These are phyloP conservation scores for Mrakia blollopis DNA, from an alignment of 768 basidiomycete genomes.

Conservation along the genomic window DNA sequence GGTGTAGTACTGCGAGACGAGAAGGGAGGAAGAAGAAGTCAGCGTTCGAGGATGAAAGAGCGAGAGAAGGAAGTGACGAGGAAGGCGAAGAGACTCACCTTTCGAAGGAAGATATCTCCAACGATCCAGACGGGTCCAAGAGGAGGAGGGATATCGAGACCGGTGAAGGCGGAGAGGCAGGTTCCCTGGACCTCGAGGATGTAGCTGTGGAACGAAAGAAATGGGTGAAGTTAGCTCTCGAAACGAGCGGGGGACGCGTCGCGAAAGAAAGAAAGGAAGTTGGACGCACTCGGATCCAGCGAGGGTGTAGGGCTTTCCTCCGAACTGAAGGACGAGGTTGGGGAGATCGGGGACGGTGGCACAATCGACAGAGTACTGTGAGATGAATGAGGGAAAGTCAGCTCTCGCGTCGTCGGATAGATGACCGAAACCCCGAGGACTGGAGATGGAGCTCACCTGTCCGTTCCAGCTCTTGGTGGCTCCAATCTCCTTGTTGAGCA, in stretches of 20 bases:
- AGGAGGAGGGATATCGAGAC: conserved; percentile 70
- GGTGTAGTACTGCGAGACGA: conserved; percentile 40
- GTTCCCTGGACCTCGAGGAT: conserved; percentile 83
- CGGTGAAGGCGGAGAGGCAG: conserved; percentile 90
- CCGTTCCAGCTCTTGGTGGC: conserved; percentile 94
- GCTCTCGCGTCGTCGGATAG: not conserved
- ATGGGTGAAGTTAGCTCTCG: not conserved
- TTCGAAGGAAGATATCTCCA: conserved; percentile 59
- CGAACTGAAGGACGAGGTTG: conserved; percentile 75
- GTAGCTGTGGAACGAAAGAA: conserved; percentile 52
- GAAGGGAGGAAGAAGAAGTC: not conserved
- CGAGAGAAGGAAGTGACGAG: conserved; percentile 39
- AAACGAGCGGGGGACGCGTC: not conserved
- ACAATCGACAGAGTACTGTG: conserved; percentile 74
- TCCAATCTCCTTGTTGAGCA: conserved; percentile 84
- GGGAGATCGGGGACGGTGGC: conserved; percentile 76
- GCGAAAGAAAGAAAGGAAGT: not conserved
- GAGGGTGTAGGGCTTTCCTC: conserved; percentile 53
- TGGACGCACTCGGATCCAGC: conserved; percentile 11
- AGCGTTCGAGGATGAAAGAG: conserved; percentile 37
- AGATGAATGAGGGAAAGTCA: not conserved
- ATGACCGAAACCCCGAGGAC: not conserved
- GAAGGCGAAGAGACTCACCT: conserved; percentile 51
- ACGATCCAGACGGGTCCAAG: conserved; percentile 53
- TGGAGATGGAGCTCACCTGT: conserved; percentile 46